Percentiles rank a stretch among this genome's conserved stretches.
These are phyloP conservation scores for Cicer cuneatum DNA, from an alignment of 306 rosid species.

Conservation along the genomic window DNA sequence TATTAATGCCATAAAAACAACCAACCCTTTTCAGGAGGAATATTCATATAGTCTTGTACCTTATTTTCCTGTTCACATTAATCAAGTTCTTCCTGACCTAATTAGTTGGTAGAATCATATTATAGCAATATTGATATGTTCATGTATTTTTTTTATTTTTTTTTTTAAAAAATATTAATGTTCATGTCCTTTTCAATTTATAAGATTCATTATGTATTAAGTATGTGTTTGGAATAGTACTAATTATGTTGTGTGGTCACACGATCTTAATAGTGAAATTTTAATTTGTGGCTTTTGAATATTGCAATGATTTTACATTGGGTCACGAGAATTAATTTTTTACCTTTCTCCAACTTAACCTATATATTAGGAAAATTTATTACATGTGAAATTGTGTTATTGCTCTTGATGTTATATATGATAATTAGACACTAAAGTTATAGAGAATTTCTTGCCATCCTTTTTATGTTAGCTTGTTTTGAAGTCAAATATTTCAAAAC, in stretches of 20 bases:
- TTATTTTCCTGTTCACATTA: constrained; percentile 21
- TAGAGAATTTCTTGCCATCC: not conserved
- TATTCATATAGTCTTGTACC: constrained; percentile 44
- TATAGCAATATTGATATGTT: constrained; percentile 10
- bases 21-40: constrained; percentile 49
- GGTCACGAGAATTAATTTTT: too few relatives aligned
- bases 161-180: not conserved
- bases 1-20: not conserved
- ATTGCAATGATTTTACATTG: too few relatives aligned
- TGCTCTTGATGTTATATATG: not conserved
- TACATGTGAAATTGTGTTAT: not conserved
- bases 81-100: constrained; percentile 69
- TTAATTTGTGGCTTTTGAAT: too few relatives aligned
- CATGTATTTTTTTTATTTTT: too few relatives aligned
- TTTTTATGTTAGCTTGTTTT: constrained; percentile 16
- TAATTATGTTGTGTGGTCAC: too few relatives aligned
- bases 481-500: constrained; percentile 19
- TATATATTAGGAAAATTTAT: constrained; percentile 3
- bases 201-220: not conserved
- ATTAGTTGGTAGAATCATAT: constrained; percentile 65
- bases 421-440: constrained; percentile 30
- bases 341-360: not conserved
- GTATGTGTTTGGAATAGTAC: too few relatives aligned
- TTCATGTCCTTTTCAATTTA: constrained; percentile 9
- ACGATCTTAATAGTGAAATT: too few relatives aligned